Percentiles rank a stretch among this genome's conserved stretches.
Evolutionary conservation across 2,329 filamentous ascomycete genomes (phyloP).

Genomic region (Colletotrichum costaricense): DNA sequence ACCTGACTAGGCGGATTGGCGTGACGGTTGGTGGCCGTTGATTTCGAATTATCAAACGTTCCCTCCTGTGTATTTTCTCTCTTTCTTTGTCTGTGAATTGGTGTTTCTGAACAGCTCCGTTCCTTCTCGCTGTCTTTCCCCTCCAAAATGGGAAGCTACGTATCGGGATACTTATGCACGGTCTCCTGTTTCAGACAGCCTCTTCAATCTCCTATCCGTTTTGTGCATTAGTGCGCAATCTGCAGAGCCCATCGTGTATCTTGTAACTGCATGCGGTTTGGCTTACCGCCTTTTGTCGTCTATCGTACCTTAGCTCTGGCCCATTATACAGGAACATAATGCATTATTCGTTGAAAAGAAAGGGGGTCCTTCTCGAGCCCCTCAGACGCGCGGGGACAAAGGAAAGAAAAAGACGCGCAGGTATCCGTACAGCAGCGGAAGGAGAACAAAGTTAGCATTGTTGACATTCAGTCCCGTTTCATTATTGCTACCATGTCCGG

Average conservation of each 20-base stretch:
- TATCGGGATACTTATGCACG: conserved; percentile 6
- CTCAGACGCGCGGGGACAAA: not conserved
- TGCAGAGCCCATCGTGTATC: not conserved
- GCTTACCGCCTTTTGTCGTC: conserved; percentile 24
- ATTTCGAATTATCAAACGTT: not conserved
- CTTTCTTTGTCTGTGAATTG: not conserved
- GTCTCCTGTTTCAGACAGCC: conserved; percentile 26
- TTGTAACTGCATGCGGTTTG: not conserved
- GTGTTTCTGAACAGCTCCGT: not conserved
- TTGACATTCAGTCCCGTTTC: not conserved
- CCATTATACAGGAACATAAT: conserved; percentile 3
- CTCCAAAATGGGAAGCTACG: conserved; percentile 6
- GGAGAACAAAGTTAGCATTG: not conserved
- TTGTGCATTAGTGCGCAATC: conserved; percentile 14
- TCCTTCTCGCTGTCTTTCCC: not conserved
- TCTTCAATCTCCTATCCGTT: conserved; percentile 1
- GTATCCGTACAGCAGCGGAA: not conserved
- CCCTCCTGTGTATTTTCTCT: not conserved
- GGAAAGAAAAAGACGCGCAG: not conserved
- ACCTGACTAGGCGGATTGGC: not conserved
- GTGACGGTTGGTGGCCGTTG: not conserved
- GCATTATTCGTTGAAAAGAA: not conserved
- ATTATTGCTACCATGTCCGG: conserved; percentile 2
- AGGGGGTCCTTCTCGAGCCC: not conserved
- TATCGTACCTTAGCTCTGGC: not conserved